phyloP scores from a whole-genome alignment of 129 eudicot species.

The Saposhnikovia divaricata region DNA sequence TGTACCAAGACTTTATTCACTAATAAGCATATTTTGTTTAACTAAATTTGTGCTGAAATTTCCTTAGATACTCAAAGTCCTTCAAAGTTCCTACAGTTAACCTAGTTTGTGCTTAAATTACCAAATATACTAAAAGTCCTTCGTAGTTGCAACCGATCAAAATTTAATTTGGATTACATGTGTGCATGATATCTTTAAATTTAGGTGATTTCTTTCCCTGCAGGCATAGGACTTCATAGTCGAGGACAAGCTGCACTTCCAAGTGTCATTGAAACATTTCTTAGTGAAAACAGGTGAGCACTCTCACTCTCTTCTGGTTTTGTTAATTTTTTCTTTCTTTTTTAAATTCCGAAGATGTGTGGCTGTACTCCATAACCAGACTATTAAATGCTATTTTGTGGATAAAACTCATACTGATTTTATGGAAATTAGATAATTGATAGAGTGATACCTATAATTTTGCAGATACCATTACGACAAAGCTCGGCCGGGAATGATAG shows the following conservation, averaged over 20 bases:
- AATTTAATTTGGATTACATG: not conserved
- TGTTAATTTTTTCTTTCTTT: not conserved
- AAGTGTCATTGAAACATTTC: slow-evolving; percentile 55
- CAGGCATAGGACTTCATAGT: slow-evolving; percentile 90
- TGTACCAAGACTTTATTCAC: not conserved
- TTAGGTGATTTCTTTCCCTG: not conserved
- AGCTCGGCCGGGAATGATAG: slow-evolving; percentile 59
- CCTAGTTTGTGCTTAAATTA: not conserved
- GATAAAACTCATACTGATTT: not conserved
- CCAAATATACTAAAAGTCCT: not conserved
- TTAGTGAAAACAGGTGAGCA: slow-evolving; percentile 57
- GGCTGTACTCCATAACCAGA: not conserved
- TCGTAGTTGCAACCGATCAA: not conserved
- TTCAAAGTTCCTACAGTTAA: not conserved
- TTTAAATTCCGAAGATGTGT: not conserved
- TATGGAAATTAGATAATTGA: not conserved
- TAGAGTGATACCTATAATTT: not conserved
- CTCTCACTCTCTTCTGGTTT: not conserved
- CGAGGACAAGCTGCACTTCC: slow-evolving; percentile 81
- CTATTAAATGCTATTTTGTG: not conserved
- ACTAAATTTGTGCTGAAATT: not conserved
- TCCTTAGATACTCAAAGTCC: not conserved
- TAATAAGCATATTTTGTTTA: not conserved
- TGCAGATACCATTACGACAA: slow-evolving; percentile 73
- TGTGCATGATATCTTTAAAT: not conserved